phyloP scores from a whole-genome alignment of 2,329 filamentous ascomycete genomes.

The Trichoderma cornu-damae region DNA sequence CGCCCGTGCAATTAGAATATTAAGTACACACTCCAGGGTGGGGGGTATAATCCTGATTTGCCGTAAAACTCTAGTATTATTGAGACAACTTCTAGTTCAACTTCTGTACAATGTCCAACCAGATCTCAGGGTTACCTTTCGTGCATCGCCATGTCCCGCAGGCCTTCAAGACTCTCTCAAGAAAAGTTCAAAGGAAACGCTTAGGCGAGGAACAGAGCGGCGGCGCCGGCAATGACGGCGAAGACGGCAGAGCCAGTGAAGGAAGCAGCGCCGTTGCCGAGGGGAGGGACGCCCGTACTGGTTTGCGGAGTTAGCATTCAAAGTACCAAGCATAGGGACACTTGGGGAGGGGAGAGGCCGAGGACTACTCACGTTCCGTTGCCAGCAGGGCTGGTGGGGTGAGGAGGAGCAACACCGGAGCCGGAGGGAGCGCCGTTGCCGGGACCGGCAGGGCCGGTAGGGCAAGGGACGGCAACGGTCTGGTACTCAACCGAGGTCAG shows the following conservation, averaged over 20 bases:
- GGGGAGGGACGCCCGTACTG: conserved; percentile 28
- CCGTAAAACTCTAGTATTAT: conserved; percentile 31
- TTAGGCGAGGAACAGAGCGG: conserved; percentile 53
- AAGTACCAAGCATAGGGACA: no score
- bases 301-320: not conserved
- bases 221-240: conserved; percentile 51
- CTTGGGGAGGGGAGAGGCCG: not conserved
- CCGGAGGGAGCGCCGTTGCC: conserved; percentile 31
- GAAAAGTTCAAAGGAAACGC: conserved; percentile 32
- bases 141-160: conserved; percentile 39
- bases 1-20: conserved; percentile 44
- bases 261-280: conserved; percentile 48
- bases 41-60: conserved; percentile 19
- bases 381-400: conserved; percentile 38
- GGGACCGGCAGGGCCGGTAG: conserved; percentile 29
- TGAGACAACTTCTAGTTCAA: conserved; percentile 34
- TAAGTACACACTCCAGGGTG: conserved; percentile 36
- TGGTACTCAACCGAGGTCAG: conserved; percentile 51
- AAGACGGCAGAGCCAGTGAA: conserved; percentile 50
- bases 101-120: conserved; percentile 36
- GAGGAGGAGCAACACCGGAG: conserved; percentile 40
- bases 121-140: conserved; percentile 31
- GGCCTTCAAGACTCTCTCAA: conserved; percentile 35
- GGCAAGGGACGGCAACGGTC: conserved; percentile 43
- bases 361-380: conserved; percentile 29